These are phyloP conservation scores for Debaryomyces psychrophilus DNA, from an alignment of 1,139 yeast species.

Conservation along the genomic window DNA sequence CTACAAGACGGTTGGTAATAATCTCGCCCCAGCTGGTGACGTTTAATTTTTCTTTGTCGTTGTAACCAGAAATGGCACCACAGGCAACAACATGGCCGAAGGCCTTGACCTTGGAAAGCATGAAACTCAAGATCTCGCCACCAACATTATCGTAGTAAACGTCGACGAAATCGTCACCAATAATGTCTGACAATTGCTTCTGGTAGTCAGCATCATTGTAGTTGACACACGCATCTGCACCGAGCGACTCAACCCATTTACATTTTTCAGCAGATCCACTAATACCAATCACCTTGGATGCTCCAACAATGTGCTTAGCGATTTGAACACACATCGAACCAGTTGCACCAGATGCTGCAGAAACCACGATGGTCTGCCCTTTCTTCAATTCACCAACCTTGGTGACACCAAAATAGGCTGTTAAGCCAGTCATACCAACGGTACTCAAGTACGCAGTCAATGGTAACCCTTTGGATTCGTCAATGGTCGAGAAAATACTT, in stretches of 20 bases:
- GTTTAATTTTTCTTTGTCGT: constrained; percentile 37
- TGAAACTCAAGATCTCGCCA: constrained; percentile 57
- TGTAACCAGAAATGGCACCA: constrained; percentile 66
- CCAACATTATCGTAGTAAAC: constrained; percentile 65
- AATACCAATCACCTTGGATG: constrained; percentile 33
- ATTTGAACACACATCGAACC: constrained; percentile 36
- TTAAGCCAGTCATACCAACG: constrained; percentile 38
- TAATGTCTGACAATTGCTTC: constrained; percentile 44
- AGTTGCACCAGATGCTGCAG: constrained; percentile 39
- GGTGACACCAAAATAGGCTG: constrained; percentile 33
- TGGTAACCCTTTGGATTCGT: constrained; percentile 27
- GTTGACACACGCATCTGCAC: constrained; percentile 33
- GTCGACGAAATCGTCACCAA: constrained; percentile 51
- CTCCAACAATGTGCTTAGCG: constrained; percentile 33
- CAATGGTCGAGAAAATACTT: constrained; percentile 27
- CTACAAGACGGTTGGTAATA: constrained; percentile 49
- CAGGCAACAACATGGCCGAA: constrained; percentile 56
- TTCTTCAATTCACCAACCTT: constrained; percentile 29
- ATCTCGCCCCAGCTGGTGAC: constrained; percentile 47
- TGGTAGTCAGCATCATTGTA: constrained; percentile 38
- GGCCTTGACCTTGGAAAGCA: constrained; percentile 43
- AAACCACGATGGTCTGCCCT: constrained; percentile 30
- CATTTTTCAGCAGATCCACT: constrained; percentile 35
- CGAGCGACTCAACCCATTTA: constrained; percentile 32
- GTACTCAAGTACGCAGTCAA: constrained; percentile 47